phyloP scores from a whole-genome alignment of 176 grass and related monocot species.

The Dendrocalamus sinicus region DNA sequence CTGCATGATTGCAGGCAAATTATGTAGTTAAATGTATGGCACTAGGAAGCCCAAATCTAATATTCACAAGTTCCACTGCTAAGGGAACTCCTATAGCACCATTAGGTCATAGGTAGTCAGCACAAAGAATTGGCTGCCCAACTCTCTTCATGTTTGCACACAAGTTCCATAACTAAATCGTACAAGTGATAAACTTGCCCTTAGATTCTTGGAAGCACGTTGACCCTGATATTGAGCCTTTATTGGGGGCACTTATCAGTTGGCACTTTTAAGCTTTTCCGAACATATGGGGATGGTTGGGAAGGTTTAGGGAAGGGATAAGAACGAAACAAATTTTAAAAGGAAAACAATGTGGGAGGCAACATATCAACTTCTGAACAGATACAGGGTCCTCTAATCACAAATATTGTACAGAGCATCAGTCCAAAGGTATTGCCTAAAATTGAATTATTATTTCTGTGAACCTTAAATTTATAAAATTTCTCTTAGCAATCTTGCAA shows the following conservation, averaged over 20 bases:
- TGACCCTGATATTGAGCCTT: not conserved
- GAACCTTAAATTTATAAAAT: not conserved
- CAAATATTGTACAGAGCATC: not conserved
- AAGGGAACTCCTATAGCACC: not conserved
- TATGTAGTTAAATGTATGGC: conserved; percentile 1
- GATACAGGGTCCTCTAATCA: not conserved
- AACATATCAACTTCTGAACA: conserved; percentile 21
- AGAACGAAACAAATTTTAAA: not conserved
- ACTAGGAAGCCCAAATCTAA: not conserved
- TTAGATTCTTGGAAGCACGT: conserved; percentile 14
- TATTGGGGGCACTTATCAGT: not conserved
- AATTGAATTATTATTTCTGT: not conserved
- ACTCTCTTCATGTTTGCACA: not conserved
- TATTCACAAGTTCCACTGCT: conserved; percentile 12
- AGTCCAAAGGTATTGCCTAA: not conserved
- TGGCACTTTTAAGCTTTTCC: not conserved
- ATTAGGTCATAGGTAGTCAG: not conserved
- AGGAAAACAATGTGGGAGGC: not conserved
- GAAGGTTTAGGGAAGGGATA: not conserved
- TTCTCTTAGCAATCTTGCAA: not conserved
- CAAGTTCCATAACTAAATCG: not conserved
- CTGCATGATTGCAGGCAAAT: not conserved
- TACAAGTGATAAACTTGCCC: not conserved
- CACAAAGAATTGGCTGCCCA: not conserved
- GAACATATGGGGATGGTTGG: not conserved